Percentiles rank a stretch among this genome's conserved stretches.
Conservation (phyloP, 768 basidiomycete species). For the Collybia sordida region DNA sequence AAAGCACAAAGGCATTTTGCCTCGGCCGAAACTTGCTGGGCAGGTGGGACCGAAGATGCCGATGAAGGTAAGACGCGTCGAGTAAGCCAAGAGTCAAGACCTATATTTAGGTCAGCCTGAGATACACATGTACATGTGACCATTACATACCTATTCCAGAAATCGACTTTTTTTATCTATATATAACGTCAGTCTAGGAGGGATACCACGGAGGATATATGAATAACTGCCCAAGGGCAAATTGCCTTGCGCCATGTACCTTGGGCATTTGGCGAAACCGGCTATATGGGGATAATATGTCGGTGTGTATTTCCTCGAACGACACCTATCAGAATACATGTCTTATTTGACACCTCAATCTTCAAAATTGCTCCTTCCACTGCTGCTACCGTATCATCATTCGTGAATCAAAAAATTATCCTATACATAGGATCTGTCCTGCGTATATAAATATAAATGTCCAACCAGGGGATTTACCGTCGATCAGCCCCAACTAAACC, state of each 20-base stretch:
- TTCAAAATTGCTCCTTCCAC: no score
- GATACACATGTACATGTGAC: background rate
- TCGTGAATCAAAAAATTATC: no score
- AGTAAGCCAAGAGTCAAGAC: conserved; percentile 3
- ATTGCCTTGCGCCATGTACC: background rate
- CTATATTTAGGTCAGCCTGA: background rate
- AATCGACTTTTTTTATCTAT: background rate
- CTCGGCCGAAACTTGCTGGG: conserved; percentile 38
- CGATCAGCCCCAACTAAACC: no score
- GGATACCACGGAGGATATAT: background rate
- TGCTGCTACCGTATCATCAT: no score
- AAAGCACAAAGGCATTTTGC: conserved; percentile 32
- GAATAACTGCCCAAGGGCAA: background rate
- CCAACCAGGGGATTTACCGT: no score
- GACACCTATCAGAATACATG: no score
- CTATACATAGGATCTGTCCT: no score
- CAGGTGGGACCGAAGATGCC: conserved; percentile 31
- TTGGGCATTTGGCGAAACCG: no score
- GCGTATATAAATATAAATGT: no score
- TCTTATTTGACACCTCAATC: no score
- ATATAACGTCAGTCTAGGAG: background rate
- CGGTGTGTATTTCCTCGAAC: no score
- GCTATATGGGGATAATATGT: no score
- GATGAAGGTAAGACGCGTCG: conserved; percentile 30
- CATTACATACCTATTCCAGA: background rate